phyloP scores from a whole-genome alignment of 345 rosid genomes.

The Chamaenerion angustifolium region DNA sequence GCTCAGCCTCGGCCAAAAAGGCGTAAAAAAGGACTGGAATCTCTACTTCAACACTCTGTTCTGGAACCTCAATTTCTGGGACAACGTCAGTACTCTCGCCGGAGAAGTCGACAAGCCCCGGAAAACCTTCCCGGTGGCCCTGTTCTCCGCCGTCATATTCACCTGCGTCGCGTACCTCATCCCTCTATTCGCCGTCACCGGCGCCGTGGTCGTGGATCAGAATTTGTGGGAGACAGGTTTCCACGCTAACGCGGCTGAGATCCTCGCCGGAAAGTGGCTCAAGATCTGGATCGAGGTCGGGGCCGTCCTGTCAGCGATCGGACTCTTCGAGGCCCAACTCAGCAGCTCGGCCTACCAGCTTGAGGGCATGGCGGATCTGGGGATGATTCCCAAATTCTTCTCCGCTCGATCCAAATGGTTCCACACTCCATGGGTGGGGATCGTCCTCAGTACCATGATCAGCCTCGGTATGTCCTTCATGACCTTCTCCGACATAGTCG shows the following conservation, averaged over 20 bases:
- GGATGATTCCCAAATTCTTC: constrained; percentile 40
- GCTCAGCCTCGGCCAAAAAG: constrained; percentile 49
- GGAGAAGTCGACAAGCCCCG: constrained; percentile 73
- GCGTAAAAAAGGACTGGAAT: constrained; percentile 52
- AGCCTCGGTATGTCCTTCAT: constrained; percentile 37
- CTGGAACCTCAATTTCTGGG: constrained; percentile 95
- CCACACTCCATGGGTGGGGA: constrained; percentile 71
- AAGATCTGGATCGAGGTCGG: constrained; percentile 51
- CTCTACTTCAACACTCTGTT: constrained; percentile 77
- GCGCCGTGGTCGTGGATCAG: constrained; percentile 35
- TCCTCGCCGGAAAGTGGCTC: constrained; percentile 53
- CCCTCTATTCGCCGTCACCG: constrained; percentile 62
- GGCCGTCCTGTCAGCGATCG: constrained; percentile 31
- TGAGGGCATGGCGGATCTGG: constrained; percentile 64
- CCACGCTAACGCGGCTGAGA: constrained; percentile 47
- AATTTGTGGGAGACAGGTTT: constrained; percentile 37
- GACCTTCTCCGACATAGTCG: constrained; percentile 38
- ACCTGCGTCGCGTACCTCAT: constrained; percentile 64
- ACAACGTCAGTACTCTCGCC: constrained; percentile 72
- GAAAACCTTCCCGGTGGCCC: constrained; percentile 53
- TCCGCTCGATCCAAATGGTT: constrained; percentile 39
- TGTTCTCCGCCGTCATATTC: constrained; percentile 51
- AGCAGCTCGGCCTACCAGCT: constrained; percentile 52
- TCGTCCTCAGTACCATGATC: constrained; percentile 32
- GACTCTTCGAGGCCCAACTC: constrained; percentile 47